Evolutionary conservation across 225 moss, liverwort and hornwort genomes (phyloP), one percentile per base, ranked within the genome.

Genomic region (Ulota crispa): DNA sequence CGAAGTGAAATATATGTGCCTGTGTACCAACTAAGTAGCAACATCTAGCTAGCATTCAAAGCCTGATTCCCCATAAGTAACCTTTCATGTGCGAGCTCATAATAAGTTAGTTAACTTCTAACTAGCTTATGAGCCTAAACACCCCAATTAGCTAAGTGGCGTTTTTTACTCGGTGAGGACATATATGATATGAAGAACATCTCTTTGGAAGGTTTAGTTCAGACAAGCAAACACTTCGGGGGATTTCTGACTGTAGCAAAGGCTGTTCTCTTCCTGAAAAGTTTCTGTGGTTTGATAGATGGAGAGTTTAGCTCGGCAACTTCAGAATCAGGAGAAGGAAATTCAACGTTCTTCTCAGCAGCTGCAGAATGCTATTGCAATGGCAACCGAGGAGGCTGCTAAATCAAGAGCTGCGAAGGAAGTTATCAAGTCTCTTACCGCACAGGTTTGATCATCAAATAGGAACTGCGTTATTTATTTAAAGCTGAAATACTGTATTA

Each of bases 321-420:
- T 72, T 30, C 85, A 88, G 66, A 88, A 74, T 81, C 79, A 83
- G 53, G 88, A 88, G 47, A 82, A 77, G 50, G 88, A 88, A 7
- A 42, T 68, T 13, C 85, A 85, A 23, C 82, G 78, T 42, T 76
- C 80, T 54, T 54, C 75, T 59, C 83, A 83, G 76, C 83, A 88
- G 75, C 78, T 83, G 19, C 85, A 83, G 77, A 85, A 88, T 68
- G 85, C 85, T 27, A 85, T 85, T 36, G 72, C 82, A 4, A 80
- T 85, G 85, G 85, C 88, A 47, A 79, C 85, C 4, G 88, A 88
- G 21, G 88, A 88, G 72, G 88, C 88, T 68, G 85, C 82, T 9
- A 88, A 88, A 52, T 88, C 82, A 31, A 88, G 77, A 80, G 88
- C 88, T 75, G 88, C 88, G 24, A 88, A 88, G 76, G 88, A 88